phyloP scores from a whole-genome alignment of 495 filamentous ascomycete species.

The Podospora australis region DNA sequence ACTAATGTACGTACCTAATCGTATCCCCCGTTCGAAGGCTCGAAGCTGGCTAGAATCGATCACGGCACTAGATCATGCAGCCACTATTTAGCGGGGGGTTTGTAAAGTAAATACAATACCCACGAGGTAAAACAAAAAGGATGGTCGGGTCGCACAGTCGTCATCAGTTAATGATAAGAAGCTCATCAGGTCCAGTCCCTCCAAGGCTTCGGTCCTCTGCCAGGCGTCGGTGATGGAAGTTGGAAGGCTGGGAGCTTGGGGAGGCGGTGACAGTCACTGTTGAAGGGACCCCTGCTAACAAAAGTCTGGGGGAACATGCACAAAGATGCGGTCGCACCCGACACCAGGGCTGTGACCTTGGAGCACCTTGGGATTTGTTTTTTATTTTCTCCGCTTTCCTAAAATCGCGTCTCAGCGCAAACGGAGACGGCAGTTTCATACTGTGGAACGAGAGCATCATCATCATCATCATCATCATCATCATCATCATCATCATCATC shows the following conservation, averaged over 20 bases:
- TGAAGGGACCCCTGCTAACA: not conserved
- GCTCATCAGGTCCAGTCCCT: no score
- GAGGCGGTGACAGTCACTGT: not conserved
- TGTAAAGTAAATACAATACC: not conserved
- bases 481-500: not conserved
- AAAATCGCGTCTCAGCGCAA: not conserved
- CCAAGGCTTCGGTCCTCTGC: slow-evolving; percentile 4
- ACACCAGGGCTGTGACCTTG: no score
- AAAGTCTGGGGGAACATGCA: slow-evolving; percentile 1
- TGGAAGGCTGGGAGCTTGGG: not conserved
- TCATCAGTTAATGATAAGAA: no score
- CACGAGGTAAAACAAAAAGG: slow-evolving; percentile 6
- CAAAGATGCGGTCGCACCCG: no score
- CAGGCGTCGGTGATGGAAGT: slow-evolving; percentile 4
- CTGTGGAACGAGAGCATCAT: no score
- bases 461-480: no score
- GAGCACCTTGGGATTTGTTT: not conserved
- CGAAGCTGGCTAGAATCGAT: no score
- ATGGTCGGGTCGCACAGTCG: no score
- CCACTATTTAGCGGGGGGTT: not conserved
- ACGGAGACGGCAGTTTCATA: no score
- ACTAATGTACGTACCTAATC: no score
- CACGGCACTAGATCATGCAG: no score
- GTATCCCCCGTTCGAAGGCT: no score
- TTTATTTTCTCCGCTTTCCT: not conserved